Base-by-base conservation (phyloP, 768 basidiomycete genomes). In the Phanerodontia chrysosporium region DNA sequence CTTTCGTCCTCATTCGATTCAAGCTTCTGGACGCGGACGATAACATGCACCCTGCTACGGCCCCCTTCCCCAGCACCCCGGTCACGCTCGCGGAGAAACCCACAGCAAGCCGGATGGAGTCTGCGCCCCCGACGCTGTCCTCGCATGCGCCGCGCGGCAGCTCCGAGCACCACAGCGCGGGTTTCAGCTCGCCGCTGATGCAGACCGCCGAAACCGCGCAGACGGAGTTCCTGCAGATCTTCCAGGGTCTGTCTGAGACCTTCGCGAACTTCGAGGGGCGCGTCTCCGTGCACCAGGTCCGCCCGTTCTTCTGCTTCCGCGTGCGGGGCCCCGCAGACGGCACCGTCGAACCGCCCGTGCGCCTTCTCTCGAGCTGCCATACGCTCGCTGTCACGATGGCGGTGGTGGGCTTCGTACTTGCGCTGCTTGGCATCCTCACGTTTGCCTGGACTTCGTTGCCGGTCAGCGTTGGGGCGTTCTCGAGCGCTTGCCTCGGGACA, bases 361-460 rank as follows among this genome's bases (percentile, higher is more conserved):
- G 51, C 44, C 54, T 63, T 52, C 63, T 69, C n/a, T 57, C 65
- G 45, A 51, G 64, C 14, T 65, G 61, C 49, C 67, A 69, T 45
- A 62, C 60, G 24, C 59, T 67, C 21, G 60, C 63, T 2, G 66
- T 59, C 25, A 45, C 51, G 36, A 59, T 67, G 62, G 53, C 66
- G 1, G 55, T 61, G 21, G 25, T 64, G 22, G 69, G 58, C 55
- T 58, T 64, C 44, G 48, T 60, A 51, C 58, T 64, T 24, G 62
- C 59, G 27, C 57, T 64, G 29, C 44, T 64, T 24, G 60, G 63
- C n/a, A 64, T 64, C 60, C 45, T 64, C 32, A 58, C 62, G 36
- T 69, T 65, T 57, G 64, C 65, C 32, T 70, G 67, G 69, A 62
- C 64, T 24, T 48, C 59, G 36, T 54, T 69, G 35, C 64, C 69